A percentile compares a stretch with the other conserved stretches of the same genome.
These are phyloP conservation scores for Musa beccarii DNA, from an alignment of 176 grass and related monocot species.

Conservation along the genomic window DNA sequence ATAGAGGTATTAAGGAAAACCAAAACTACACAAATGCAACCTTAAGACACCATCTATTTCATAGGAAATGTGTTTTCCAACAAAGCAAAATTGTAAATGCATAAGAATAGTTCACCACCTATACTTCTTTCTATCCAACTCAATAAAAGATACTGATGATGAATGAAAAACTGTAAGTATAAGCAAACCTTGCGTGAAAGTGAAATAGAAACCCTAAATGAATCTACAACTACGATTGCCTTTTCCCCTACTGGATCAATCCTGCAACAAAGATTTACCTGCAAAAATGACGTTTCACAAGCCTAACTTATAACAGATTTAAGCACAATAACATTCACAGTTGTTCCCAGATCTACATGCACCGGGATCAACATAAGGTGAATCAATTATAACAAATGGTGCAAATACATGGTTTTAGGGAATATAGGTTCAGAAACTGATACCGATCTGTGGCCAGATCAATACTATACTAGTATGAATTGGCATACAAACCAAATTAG, in stretches of 20 bases:
- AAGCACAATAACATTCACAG: not conserved
- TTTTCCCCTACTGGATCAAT: conserved; percentile 54
- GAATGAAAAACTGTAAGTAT: not conserved
- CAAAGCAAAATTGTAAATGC: not conserved
- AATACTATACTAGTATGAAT: too few relatives aligned
- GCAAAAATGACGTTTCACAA: conserved; percentile 8
- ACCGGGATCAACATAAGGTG: not conserved
- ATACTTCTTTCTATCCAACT: not conserved
- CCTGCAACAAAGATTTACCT: conserved; percentile 28
- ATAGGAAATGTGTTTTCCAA: not conserved
- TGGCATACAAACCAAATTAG: too few relatives aligned
- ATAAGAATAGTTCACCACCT: not conserved
- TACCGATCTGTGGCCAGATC: too few relatives aligned
- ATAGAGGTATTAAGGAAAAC: too few relatives aligned
- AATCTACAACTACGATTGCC: conserved; percentile 50
- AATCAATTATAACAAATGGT: not conserved
- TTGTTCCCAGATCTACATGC: not conserved
- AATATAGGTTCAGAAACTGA: too few relatives aligned
- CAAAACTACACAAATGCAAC: not conserved
- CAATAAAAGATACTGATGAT: not conserved
- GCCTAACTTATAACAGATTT: not conserved
- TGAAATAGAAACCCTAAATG: conserved; percentile 75
- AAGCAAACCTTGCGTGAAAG: conserved; percentile 74
- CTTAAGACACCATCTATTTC: not conserved
- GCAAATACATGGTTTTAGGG: too few relatives aligned